A percentile compares a stretch with the other conserved stretches of the same genome.
Conservation (phyloP, 768 basidiomycete species). For the Agaricus sinodeliciosus region DNA sequence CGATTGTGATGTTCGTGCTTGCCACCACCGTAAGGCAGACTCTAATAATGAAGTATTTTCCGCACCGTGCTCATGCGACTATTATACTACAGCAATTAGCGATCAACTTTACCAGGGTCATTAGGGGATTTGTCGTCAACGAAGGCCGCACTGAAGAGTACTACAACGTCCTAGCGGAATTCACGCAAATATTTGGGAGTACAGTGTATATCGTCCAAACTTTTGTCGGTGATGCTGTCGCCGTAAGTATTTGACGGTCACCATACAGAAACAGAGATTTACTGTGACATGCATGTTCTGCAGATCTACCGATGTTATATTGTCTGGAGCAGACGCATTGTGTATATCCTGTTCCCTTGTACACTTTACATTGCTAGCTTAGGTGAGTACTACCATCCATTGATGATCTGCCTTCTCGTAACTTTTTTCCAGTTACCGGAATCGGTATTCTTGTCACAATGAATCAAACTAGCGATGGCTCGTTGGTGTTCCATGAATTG, state of each 20-base stretch:
- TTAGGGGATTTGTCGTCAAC: conserved; percentile 26
- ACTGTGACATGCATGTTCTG: not conserved
- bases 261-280: not conserved
- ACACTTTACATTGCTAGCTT: conserved; percentile 24
- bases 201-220: conserved; percentile 30
- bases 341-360: conserved; percentile 20
- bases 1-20: conserved; percentile 25
- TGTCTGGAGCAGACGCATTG: conserved; percentile 22
- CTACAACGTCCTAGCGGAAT: conserved; percentile 27
- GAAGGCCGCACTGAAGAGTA: conserved; percentile 23
- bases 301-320: conserved; percentile 26
- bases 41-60: not conserved
- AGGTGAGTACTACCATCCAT: conserved; percentile 14
- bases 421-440: conserved; percentile 16
- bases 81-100: conserved; percentile 24
- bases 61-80: not conserved
- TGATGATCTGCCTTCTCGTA: not conserved
- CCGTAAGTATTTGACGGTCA: conserved; percentile 18
- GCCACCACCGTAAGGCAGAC: conserved; percentile 22
- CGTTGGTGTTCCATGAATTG: conserved; percentile 24
- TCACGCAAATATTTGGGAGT: conserved; percentile 30
- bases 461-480: conserved; percentile 19
- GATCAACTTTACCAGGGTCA: conserved; percentile 28
- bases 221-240: conserved; percentile 29
- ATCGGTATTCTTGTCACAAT: conserved; percentile 27